phyloP scores from a whole-genome alignment of 768 basidiomycete species.

The Suillus hirtellus region DNA sequence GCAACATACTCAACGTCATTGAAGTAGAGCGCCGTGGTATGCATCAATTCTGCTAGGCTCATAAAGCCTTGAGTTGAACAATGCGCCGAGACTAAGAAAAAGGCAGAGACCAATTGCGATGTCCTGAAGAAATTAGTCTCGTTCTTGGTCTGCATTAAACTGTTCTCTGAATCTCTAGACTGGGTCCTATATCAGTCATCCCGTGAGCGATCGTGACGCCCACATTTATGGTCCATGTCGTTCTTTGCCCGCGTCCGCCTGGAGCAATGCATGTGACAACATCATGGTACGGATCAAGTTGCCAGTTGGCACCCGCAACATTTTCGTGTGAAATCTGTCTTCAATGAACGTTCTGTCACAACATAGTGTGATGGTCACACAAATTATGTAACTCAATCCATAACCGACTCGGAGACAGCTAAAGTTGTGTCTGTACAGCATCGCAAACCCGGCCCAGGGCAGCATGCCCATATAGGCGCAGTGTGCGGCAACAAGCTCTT shows the following conservation, averaged over 20 bases:
- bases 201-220: neutral
- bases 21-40: constrained; percentile 1
- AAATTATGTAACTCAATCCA: too few relatives aligned
- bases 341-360: too few relatives aligned
- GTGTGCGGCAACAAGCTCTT: too few relatives aligned
- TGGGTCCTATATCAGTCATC: neutral
- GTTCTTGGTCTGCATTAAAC: neutral
- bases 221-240: too few relatives aligned
- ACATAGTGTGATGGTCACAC: too few relatives aligned
- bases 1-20: neutral
- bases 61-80: neutral
- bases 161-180: too few relatives aligned
- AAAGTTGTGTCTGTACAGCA: neutral
- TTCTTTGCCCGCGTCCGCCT: too few relatives aligned
- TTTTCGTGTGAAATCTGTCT: too few relatives aligned
- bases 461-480: neutral
- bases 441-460: neutral
- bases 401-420: too few relatives aligned
- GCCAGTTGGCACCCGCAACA: too few relatives aligned
- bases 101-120: neutral
- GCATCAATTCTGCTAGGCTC: neutral
- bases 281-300: too few relatives aligned
- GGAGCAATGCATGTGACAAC: too few relatives aligned
- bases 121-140: neutral
- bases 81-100: neutral